A percentile compares a stretch with the other conserved stretches of the same genome.
These are phyloP conservation scores for Microcera coccophila DNA, from an alignment of 2,329 filamentous ascomycete genomes.

Conservation along the genomic window DNA sequence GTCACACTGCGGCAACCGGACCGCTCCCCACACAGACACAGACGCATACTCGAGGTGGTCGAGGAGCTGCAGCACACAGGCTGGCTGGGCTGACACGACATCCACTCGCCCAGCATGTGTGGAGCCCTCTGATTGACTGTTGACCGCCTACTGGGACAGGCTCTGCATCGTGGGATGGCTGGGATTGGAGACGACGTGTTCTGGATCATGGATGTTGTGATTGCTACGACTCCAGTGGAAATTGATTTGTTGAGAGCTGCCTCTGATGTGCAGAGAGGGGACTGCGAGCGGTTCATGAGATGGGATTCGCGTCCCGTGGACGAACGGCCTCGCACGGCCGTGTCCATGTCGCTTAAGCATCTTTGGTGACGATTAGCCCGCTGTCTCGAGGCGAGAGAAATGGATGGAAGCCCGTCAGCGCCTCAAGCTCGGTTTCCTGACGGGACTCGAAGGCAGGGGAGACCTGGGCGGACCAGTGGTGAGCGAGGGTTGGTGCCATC, in stretches of 20 bases:
- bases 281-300: constrained; percentile 8
- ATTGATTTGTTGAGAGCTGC: background rate
- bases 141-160: background rate
- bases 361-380: no score
- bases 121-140: background rate
- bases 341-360: no score
- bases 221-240: background rate
- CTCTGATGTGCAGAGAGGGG: constrained; percentile 1
- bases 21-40: background rate
- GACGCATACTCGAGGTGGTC: background rate
- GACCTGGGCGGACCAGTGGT: constrained; percentile 13
- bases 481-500: background rate
- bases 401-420: constrained; percentile 7
- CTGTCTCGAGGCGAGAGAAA: no score
- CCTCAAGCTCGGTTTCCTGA: background rate
- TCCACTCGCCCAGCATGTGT: background rate
- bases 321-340: constrained; percentile 3
- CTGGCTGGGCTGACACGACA: background rate
- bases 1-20: background rate
- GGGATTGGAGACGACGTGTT: background rate
- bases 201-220: background rate
- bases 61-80: background rate
- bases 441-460: constrained; percentile 23
- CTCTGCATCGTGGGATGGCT: background rate
- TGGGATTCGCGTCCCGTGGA: constrained; percentile 10